Percentiles rank a stretch among this genome's conserved stretches.
Evolutionary conservation across 2,329 filamentous ascomycete genomes (phyloP).

Genomic region (Aspergillus carbonarius): DNA sequence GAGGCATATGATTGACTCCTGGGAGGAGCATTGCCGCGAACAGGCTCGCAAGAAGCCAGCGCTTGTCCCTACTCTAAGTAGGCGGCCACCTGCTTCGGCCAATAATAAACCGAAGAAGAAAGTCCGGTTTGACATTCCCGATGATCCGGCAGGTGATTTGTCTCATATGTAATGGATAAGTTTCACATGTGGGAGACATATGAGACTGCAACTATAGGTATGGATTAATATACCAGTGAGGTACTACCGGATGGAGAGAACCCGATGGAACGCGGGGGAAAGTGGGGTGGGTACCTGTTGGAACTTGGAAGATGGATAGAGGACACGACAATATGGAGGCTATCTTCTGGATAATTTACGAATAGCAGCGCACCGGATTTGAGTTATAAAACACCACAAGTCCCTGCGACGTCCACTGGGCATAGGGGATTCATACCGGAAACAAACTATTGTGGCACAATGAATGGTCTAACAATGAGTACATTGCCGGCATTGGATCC

Average conservation of each 20-base stretch:
- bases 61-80: too few species aligned
- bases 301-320: too few species aligned
- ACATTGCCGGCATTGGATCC: background rate
- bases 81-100: background rate
- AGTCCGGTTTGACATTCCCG: background rate
- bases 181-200: background rate
- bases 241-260: too few species aligned
- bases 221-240: too few species aligned
- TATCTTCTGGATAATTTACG: too few species aligned
- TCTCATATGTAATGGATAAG: background rate
- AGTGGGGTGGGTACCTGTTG: too few species aligned
- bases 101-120: background rate
- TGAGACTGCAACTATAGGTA: background rate
- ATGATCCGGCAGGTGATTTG: background rate
- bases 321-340: too few species aligned
- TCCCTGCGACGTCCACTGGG: too few species aligned
- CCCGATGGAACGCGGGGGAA: too few species aligned
- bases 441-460: background rate
- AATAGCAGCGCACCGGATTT: too few species aligned
- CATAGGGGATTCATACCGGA: too few species aligned
- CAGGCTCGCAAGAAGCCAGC: background rate
- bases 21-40: constrained; percentile 3
- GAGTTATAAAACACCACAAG: too few species aligned
- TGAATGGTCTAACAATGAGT: background rate
- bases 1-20: constrained; percentile 10